phyloP scores from a whole-genome alignment of 2,329 filamentous ascomycete species.

The Cytospora mali region DNA sequence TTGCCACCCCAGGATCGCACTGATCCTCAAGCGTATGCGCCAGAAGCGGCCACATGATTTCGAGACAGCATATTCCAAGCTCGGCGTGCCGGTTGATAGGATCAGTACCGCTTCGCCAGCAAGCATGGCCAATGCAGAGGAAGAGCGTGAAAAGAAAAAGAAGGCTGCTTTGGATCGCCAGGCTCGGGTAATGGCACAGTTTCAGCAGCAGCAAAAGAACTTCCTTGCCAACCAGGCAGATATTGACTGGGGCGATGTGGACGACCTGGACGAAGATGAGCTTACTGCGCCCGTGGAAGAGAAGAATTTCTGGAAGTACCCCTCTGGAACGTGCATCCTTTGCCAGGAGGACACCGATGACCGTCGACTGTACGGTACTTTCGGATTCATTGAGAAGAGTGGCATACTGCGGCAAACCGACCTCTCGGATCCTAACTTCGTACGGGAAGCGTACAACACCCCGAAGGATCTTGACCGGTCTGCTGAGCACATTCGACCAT shows the following conservation, averaged over 20 bases:
- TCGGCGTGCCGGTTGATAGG: conserved; percentile 72
- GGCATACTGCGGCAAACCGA: conserved; percentile 86
- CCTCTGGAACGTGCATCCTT: conserved; percentile 88
- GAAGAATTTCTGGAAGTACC: conserved; percentile 85
- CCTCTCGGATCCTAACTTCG: conserved; percentile 76
- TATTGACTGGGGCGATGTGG: conserved; percentile 85
- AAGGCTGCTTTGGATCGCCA: conserved; percentile 87
- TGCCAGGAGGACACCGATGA: conserved; percentile 97
- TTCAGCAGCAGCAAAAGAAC: conserved; percentile 94
- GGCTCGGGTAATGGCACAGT: conserved; percentile 94
- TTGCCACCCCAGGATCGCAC: conserved; percentile 80
- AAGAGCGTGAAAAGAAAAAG: conserved; percentile 83
- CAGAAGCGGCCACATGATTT: conserved; percentile 79
- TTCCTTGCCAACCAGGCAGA: conserved; percentile 89
- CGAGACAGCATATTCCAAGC: conserved; percentile 63
- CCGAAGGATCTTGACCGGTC: conserved; percentile 83
- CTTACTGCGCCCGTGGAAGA: conserved; percentile 59
- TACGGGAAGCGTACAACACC: conserved; percentile 78
- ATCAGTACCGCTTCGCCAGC: conserved; percentile 84
- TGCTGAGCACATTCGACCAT: conserved; percentile 81
- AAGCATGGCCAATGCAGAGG: conserved; percentile 62
- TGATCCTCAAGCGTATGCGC: conserved; percentile 83
- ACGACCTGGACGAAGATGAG: conserved; percentile 74
- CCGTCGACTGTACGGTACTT: conserved; percentile 85
- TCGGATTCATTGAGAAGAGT: conserved; percentile 86